Conservation (phyloP, 2,329 filamentous ascomycete genomes). For the Phaeosphaeria sp. region DNA sequence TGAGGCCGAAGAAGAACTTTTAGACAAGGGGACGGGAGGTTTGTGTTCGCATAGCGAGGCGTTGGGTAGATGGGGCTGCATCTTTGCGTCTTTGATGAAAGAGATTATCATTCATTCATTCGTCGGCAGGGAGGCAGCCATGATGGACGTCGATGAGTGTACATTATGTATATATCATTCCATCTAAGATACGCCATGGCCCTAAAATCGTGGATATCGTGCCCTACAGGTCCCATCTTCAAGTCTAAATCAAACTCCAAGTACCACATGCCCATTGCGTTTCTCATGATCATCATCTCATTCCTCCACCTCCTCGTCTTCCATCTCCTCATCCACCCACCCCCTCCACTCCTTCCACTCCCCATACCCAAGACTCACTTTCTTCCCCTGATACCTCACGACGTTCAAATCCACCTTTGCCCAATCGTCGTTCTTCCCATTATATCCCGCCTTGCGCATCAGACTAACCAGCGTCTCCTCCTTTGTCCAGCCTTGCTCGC, state of each 20-base stretch:
- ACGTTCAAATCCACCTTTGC: constrained; percentile 78
- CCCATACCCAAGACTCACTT: constrained; percentile 71
- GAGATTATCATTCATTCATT: too few species aligned
- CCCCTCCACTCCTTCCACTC: constrained; percentile 83
- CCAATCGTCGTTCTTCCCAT: constrained; percentile 72
- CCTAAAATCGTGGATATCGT: constrained; percentile 2
- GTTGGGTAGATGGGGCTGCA: constrained; percentile 3
- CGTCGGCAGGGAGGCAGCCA: neutral
- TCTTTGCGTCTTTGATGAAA: neutral
- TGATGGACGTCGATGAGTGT: neutral
- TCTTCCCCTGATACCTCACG: constrained; percentile 86
- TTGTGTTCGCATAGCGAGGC: constrained; percentile 18
- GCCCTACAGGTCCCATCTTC: neutral
- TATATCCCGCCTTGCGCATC: constrained; percentile 95
- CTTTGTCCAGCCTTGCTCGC: constrained; percentile 93
- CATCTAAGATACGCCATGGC: neutral
- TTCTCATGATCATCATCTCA: neutral
- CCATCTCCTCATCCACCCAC: constrained; percentile 64
- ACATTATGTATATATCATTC: neutral
- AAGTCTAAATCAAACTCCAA: neutral
- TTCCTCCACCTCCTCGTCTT: constrained; percentile 5
- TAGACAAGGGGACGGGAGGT: neutral
- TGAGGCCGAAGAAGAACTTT: constrained; percentile 49
- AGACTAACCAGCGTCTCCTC: constrained; percentile 89
- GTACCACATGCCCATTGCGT: neutral